phyloP scores from a whole-genome alignment of 1,284 basidiomycete species.

The Cystobasidium slooffiae region DNA sequence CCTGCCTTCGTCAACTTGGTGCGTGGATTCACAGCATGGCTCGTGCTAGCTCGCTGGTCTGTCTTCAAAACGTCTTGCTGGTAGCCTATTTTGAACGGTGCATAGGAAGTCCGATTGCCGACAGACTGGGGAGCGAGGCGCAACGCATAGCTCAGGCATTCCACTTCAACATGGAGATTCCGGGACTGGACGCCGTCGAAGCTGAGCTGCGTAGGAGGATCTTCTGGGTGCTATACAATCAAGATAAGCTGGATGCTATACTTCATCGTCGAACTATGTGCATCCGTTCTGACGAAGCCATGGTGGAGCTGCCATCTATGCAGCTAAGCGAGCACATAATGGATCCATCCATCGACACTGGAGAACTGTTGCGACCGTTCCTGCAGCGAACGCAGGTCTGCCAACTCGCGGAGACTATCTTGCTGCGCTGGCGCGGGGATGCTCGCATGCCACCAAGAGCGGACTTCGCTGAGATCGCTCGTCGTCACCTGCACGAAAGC shows the following conservation, averaged over 20 bases:
- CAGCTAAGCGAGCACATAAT: background rate
- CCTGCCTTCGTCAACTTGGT: background rate
- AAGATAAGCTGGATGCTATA: constrained; percentile 6
- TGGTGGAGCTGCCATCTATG: background rate
- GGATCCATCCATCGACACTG: background rate
- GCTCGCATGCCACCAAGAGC: background rate
- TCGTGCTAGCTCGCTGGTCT: background rate
- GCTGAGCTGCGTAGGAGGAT: constrained; percentile 8
- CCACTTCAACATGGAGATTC: constrained; percentile 8
- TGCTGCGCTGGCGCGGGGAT: constrained; percentile 20
- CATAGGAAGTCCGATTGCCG: background rate
- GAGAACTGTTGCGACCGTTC: background rate
- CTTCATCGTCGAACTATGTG: constrained; percentile 6
- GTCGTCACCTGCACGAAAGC: background rate
- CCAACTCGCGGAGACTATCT: background rate
- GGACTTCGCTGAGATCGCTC: background rate
- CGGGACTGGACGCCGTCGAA: background rate
- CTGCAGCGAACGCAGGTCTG: background rate
- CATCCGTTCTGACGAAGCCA: background rate
- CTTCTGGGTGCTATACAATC: constrained; percentile 21
- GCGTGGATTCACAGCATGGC: constrained; percentile 17
- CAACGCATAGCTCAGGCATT: constrained; percentile 26
- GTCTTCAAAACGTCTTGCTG: constrained; percentile 29
- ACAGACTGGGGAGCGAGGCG: constrained; percentile 16
- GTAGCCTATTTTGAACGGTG: constrained; percentile 23